A percentile compares a stretch with the other conserved stretches of the same genome.
Evolutionary conservation across 202 grass and related monocot genomes (phyloP).

Genomic region (Elaeis oleifera): DNA sequence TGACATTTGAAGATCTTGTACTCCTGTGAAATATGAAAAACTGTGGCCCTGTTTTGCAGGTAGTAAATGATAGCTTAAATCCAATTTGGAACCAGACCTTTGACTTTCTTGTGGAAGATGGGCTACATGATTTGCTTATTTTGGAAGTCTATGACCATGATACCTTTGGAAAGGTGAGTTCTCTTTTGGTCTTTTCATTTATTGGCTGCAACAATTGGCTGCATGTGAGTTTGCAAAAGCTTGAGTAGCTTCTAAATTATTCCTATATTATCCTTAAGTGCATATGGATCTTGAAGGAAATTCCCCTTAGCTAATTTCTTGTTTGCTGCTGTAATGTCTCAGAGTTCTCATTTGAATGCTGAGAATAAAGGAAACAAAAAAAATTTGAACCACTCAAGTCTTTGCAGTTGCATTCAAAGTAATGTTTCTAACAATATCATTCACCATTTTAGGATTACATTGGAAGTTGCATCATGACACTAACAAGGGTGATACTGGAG

Average conservation of each 20-base stretch:
- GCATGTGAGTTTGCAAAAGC: background rate
- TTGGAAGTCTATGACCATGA: slow-evolving; percentile 98
- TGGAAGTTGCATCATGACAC: slow-evolving; percentile 94
- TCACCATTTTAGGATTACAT: slow-evolving; percentile 61
- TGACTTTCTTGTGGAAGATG: slow-evolving; percentile 94
- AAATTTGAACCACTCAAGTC: too few relatives aligned
- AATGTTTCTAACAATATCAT: background rate
- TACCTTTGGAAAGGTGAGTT: slow-evolving; percentile 92
- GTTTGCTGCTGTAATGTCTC: too few relatives aligned
- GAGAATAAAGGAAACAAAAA: too few relatives aligned
- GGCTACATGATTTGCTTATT: slow-evolving; percentile 94
- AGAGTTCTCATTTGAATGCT: too few relatives aligned
- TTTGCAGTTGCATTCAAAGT: too few relatives aligned
- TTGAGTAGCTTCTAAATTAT: too few relatives aligned
- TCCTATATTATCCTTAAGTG: too few relatives aligned
- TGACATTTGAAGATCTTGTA: background rate
- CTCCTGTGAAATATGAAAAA: slow-evolving; percentile 3
- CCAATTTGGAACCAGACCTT: slow-evolving; percentile 97
- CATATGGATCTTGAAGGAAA: too few relatives aligned
- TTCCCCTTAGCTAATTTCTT: too few relatives aligned
- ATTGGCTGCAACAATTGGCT: background rate
- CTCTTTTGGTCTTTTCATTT: background rate
- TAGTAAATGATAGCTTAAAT: slow-evolving; percentile 75
- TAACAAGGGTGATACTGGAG: slow-evolving; percentile 82
- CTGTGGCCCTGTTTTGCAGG: slow-evolving; percentile 40